Evolutionary conservation across 768 basidiomycete genomes (phyloP).

Genomic region (Mycena kentingensis): DNA sequence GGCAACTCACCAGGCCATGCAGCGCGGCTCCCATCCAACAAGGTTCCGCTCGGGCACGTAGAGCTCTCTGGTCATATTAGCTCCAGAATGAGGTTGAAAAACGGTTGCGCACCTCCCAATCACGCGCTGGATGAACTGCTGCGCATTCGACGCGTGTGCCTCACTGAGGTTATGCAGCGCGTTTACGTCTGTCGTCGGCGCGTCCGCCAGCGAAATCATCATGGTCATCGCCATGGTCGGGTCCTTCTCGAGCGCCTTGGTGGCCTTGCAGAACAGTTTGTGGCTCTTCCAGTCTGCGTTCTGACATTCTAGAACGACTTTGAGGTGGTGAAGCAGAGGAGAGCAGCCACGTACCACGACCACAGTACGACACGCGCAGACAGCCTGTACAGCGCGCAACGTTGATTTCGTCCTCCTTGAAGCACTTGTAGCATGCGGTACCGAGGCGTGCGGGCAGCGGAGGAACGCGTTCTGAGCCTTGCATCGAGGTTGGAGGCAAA

Average conservation of each 20-base stretch:
- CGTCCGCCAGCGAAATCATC: not conserved
- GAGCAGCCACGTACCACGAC: conserved; percentile 1
- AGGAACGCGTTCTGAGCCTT: not conserved
- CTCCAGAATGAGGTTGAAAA: not conserved
- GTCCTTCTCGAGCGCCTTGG: conserved; percentile 5
- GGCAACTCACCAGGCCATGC: conserved; percentile 25
- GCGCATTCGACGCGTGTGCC: not conserved
- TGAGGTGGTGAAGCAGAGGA: not conserved
- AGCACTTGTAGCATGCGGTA: conserved; percentile 12
- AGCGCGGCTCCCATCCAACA: conserved; percentile 26
- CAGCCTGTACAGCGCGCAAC: conserved; percentile 8
- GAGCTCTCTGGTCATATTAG: not conserved
- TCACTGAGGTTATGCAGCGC: conserved; percentile 2
- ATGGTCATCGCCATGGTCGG: not conserved
- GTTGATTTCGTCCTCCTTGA: conserved; percentile 4
- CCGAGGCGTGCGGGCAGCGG: conserved; percentile 1
- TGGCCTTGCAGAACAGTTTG: conserved; percentile 13
- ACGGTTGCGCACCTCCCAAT: not conserved
- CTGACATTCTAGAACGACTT: too few relatives aligned
- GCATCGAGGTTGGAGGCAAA: too few relatives aligned
- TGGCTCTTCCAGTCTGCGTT: conserved; percentile 12
- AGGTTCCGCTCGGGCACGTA: conserved; percentile 16
- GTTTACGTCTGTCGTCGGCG: conserved; percentile 9
- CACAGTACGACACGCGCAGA: conserved; percentile 7
- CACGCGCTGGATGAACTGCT: not conserved